These are phyloP conservation scores for Pharus latifolius DNA, from an alignment of 176 grass and related monocot species.

Conservation along the genomic window DNA sequence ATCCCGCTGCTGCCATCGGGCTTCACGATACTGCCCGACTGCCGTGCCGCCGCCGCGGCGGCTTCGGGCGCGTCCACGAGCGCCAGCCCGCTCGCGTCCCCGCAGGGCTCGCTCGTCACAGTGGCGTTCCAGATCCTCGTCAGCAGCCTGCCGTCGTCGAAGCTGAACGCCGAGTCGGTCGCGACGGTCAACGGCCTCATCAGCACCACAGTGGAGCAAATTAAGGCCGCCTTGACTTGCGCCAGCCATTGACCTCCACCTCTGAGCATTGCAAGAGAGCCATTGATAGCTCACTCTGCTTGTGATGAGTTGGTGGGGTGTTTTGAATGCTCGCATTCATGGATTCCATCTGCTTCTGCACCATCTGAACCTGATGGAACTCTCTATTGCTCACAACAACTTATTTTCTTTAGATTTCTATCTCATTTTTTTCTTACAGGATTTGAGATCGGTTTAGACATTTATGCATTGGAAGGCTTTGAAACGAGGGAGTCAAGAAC, in stretches of 20 bases:
- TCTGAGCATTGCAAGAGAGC: too few relatives aligned
- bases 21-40: constrained; percentile 49
- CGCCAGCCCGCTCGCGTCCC: background rate
- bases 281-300: too few relatives aligned
- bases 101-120: constrained; percentile 45
- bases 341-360: constrained; percentile 23
- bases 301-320: constrained; percentile 26
- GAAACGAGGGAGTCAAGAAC: constrained; percentile 95
- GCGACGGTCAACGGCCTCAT: constrained; percentile 74
- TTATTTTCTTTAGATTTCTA: background rate
- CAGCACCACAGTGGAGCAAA: constrained; percentile 72
- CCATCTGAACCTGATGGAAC: constrained; percentile 25
- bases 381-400: constrained; percentile 13
- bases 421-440: background rate
- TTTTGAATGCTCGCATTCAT: constrained; percentile 42
- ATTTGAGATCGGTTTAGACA: constrained; percentile 11
- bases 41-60: background rate
- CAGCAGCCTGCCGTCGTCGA: constrained; percentile 71
- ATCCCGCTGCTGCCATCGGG: constrained; percentile 79
- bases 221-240: constrained; percentile 77
- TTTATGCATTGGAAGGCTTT: constrained; percentile 21
- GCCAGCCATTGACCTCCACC: constrained; percentile 3
- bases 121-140: constrained; percentile 84
- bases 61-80: constrained; percentile 34
- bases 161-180: constrained; percentile 78